A percentile compares a stretch with the other conserved stretches of the same genome.
Evolutionary conservation across 495 filamentous ascomycete genomes (phyloP).

Genomic region (Neurospora terricola): DNA sequence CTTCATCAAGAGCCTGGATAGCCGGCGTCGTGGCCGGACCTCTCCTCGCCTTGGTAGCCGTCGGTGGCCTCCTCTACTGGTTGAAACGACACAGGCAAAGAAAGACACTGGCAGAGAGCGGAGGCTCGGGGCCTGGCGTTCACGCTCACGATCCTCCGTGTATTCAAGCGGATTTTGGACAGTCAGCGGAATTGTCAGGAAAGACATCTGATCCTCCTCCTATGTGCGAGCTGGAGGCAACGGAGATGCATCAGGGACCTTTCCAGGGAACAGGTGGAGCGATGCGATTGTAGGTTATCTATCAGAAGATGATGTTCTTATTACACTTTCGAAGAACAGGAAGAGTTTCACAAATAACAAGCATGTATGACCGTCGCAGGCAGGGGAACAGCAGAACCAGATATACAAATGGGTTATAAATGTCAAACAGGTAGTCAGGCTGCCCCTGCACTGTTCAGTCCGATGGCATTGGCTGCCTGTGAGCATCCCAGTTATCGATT

Average conservation of each 20-base stretch:
- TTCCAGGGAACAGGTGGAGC: neutral
- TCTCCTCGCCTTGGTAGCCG: neutral
- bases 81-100: neutral
- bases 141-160: neutral
- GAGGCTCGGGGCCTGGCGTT: neutral
- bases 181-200: neutral
- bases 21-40: neutral
- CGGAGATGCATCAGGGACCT: neutral
- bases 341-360: neutral
- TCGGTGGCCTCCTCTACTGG: neutral
- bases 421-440: neutral
- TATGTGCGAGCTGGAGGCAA: neutral
- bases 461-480: neutral
- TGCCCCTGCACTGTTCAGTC: neutral
- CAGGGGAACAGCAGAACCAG: neutral
- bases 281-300: neutral
- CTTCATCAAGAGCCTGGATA: neutral
- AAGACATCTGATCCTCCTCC: neutral
- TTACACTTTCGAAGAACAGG: neutral
- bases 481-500: neutral
- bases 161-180: neutral
- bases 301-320: neutral
- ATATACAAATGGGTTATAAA: neutral
- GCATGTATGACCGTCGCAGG: neutral
- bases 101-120: neutral